Base-by-base conservation (phyloP, 768 basidiomycete genomes). In the Thelephora ganbajun region DNA sequence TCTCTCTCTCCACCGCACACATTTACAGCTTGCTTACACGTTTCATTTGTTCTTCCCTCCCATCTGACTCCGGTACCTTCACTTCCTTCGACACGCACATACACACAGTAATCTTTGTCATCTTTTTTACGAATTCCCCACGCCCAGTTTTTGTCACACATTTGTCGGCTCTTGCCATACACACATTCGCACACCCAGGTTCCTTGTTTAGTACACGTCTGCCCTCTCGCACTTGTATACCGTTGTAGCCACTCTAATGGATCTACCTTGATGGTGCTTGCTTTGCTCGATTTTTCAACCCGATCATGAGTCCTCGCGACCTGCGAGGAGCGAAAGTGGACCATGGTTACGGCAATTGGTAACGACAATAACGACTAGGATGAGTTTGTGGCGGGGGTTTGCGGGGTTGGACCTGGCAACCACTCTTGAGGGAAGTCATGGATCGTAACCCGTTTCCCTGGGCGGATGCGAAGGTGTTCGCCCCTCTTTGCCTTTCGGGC, bases 351-450 rank as follows among this genome's bases (percentile, higher is more conserved):
- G 26, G 9, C 5, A 9, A 30, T 30, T 30, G 9, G 26, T 30
- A 30, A 9, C 26, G 9, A 9, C 9, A 4, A 30, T 30, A 30
- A 30, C 26, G 26, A 30, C 26, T 30, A 30, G 4, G 26, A 30
- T 30, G 26, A 30, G 26, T 4, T 30, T 30, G 26, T 30, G 9
- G 26, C 26, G 9, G 26, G 26, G 9, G 26, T 4, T 5, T 41
- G 39, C 14, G 14, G 2, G 22, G 6, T 41, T 41, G 12, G 16
- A 41, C 14, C 39, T 41, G 80, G 80, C 49, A 93, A 68, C 91
- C 91, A 96, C 59, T 84, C 84, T 58, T 73, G 64, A 7, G 91
- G 91, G 61, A 92, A 94, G 59, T 92, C 88, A 52, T 64, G 69
- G 47, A 91, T 67, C 16, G 83, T 74, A 20, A 87, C 79, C 51